Evolutionary conservation across 1,139 yeast genomes (phyloP), one percentile per base, ranked within the genome.

Genomic region (Scheffersomyces cryptocercus): DNA sequence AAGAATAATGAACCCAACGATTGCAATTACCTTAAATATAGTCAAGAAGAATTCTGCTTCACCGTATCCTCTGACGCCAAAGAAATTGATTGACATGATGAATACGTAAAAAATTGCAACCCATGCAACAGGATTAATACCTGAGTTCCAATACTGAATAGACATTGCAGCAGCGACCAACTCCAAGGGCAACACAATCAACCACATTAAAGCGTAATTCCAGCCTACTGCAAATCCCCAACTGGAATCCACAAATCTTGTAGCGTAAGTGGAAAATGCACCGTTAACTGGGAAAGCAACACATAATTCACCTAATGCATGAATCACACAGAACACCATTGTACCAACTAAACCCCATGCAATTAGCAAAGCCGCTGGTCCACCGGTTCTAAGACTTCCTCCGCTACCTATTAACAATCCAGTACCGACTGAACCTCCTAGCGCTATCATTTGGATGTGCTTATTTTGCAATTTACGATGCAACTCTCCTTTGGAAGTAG

Each of bases 281-380:
- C 87, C 88, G 30, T 82, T 72, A 26, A 80, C 82, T 1, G 86
- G 86, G 59, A 71, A 82, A 37, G 78, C 77, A 39, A 79, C 81
- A 10, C 85, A 79, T 48, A 82, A 62, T 60, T 82, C 88, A 28
- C 85, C 87, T 37, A 82, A 69, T 11, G 82, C 77, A 51, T 77
- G 78, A 51, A 82, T 77, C 38, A 82, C 81, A 53, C 77, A 68
- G 54, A 73, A 79, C 47, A 82, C 64, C 46, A 73, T 58, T 41
- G 64, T 60, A 28, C 77, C 77, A 29, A 73, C 73, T 44, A 73
- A 61, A 54, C 81, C 80, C 63, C 85, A 88, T 40, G 91, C 90
- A 40, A 84, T 77, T 35, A 88, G 62, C 38, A 88, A 68, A 37
- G 88, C 86, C 3, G 88, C 93, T 4, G 95, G 95, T 24, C 97